phyloP scores from a whole-genome alignment of 805 yeast genomes.

The Candida ficus region DNA sequence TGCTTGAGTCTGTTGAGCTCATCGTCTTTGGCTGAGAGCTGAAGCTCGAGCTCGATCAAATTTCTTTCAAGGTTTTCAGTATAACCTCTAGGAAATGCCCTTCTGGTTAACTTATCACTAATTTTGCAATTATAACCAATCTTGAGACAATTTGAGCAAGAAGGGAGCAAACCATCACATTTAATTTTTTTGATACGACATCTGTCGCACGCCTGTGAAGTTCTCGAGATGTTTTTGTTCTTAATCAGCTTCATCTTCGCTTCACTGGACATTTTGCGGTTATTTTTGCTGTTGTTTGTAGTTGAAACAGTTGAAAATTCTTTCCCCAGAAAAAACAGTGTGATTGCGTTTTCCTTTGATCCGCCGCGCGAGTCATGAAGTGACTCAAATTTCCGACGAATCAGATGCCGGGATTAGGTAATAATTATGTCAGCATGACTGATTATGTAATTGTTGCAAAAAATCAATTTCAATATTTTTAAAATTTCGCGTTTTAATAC shows the following conservation, averaged over 20 bases:
- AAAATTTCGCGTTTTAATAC: too few species aligned
- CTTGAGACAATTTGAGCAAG: constrained; percentile 60
- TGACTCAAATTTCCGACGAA: too few species aligned
- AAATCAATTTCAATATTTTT: too few species aligned
- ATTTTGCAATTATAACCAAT: constrained; percentile 67
- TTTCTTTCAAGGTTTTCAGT: constrained; percentile 69
- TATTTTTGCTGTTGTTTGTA: too few species aligned
- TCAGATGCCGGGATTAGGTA: too few species aligned
- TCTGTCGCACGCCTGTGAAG: constrained; percentile 78
- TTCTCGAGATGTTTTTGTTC: constrained; percentile 35
- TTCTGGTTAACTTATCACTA: constrained; percentile 66
- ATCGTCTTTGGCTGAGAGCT: constrained; percentile 22
- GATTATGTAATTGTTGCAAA: too few species aligned
- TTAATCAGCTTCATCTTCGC: constrained; percentile 18
- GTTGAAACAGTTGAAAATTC: too few species aligned
- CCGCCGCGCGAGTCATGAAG: too few species aligned
- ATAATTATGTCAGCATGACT: too few species aligned
- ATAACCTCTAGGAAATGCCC: constrained; percentile 79
- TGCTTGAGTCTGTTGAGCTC: constrained; percentile 39
- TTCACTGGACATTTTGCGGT: too few species aligned
- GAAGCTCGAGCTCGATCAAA: constrained; percentile 48
- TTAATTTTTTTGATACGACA: constrained; percentile 73
- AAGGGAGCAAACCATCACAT: constrained; percentile 67
- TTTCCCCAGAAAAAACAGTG: too few species aligned
- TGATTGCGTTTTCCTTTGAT: too few species aligned